Evolutionary conservation across 2,329 filamentous ascomycete species (phyloP).

Genomic region (Aspergillus hortae): DNA sequence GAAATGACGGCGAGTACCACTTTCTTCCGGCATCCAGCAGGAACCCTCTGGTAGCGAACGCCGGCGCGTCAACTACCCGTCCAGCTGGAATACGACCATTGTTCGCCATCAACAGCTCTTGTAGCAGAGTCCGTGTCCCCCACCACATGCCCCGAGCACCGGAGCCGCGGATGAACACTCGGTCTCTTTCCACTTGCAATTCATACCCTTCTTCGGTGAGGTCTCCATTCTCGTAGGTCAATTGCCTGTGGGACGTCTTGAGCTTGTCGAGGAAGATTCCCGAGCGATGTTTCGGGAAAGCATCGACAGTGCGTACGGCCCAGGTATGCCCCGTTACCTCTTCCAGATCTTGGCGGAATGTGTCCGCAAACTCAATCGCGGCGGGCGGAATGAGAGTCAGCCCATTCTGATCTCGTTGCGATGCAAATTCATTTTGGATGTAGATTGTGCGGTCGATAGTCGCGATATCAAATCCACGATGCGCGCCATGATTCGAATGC

Average conservation of each 20-base stretch:
- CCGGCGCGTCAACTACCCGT: conserved; percentile 47
- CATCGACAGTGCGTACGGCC: conserved; percentile 38
- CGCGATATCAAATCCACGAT: not conserved
- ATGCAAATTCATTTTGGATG: conserved; percentile 39
- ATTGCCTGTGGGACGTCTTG: conserved; percentile 10
- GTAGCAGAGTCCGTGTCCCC: conserved; percentile 55
- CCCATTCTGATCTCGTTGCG: conserved; percentile 41
- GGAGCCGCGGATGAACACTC: conserved; percentile 49
- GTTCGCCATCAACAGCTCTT: conserved; percentile 42
- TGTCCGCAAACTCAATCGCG: conserved; percentile 47
- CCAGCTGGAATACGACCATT: conserved; percentile 42
- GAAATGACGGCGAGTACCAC: conserved; percentile 53
- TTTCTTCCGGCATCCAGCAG: conserved; percentile 55
- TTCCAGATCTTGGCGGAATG: conserved; percentile 45
- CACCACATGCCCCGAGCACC: conserved; percentile 57
- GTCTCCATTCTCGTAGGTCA: conserved; percentile 48
- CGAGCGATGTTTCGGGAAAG: conserved; percentile 26
- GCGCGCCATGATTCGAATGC: not conserved
- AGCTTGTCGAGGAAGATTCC: conserved; percentile 44
- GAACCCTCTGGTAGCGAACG: conserved; percentile 49
- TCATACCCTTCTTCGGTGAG: conserved; percentile 51
- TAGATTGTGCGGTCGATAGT: conserved; percentile 25
- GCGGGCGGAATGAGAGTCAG: conserved; percentile 52
- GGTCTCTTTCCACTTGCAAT: conserved; percentile 34
- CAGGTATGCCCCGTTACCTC: conserved; percentile 40